Evolutionary conservation across 108 stramenopile genomes (phyloP).

Genomic region (Nitzschia palea): DNA sequence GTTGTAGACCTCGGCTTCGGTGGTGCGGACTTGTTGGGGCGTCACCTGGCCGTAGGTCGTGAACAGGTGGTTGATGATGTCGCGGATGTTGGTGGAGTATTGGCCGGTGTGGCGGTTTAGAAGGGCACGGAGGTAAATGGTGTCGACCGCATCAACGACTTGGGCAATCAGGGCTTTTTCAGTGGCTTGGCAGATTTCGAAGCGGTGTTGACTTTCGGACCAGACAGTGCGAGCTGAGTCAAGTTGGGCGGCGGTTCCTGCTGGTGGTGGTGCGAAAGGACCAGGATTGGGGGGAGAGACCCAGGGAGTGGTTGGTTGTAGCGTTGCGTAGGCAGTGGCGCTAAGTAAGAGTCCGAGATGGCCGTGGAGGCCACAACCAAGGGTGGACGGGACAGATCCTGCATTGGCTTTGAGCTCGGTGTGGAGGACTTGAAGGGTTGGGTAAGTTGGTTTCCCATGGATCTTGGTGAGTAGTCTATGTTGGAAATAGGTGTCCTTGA

Average conservation of each 20-base stretch:
- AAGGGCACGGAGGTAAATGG: constrained; percentile 7
- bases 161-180: no score
- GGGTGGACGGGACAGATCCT: constrained; percentile 17
- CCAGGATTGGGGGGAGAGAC: no score
- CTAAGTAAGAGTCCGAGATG: background rate
- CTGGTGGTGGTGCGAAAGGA: no score
- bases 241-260: no score
- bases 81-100: background rate
- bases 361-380: constrained; percentile 28
- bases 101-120: constrained; percentile 6
- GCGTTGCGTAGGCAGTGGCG: background rate
- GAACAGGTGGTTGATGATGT: constrained; percentile 17
- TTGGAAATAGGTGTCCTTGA: background rate
- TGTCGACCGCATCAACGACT: no score
- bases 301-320: no score
- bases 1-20: background rate
- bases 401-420: no score
- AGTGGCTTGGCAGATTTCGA: no score
- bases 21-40: constrained; percentile 13
- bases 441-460: background rate
- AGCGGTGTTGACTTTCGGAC: no score
- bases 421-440: background rate
- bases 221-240: no score
- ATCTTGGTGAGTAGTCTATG: background rate
- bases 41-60: constrained; percentile 29